Evolutionary conservation across 306 rosid species (phyloP), one percentile per base, ranked within the genome.

Genomic region (Lathyrus aphaca): DNA sequence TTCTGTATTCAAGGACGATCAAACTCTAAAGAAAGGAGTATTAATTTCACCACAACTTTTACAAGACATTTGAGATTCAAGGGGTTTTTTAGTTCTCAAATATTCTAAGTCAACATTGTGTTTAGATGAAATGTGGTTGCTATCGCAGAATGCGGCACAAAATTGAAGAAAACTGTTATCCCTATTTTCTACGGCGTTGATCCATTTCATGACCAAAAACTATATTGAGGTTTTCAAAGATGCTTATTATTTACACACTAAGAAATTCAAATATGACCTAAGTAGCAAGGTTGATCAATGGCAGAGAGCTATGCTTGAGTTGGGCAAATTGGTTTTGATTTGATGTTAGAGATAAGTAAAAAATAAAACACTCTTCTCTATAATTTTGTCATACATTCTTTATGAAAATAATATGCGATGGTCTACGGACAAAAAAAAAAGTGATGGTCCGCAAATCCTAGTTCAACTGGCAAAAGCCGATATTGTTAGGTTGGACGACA

Each of bases 121-220:
- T 37, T 61, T 61, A 16, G 45, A 61, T 2, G 66, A 61, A 61
- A 61, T 61, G 43, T 21, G 23, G 40, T 3, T 66, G n/a, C 71
- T 66, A 45, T 66, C 3, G 6, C 40, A 0, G 71, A 45, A 0
- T 66, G 14, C 1, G 43, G 1, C 11, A 18, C 5, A 15, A 1
- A 65, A 10, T 43, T 38, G 0, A 48, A 35, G 0, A 61, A 35
- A 13, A 63, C 5, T 10, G 81, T 77, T 64, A 4, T 77, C 8
- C 62, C 81, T 4, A 14, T 70, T 54, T 71, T 70, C 32, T 55
- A 70, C 21, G 40, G 39, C 14, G 18, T 67, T 2, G 69, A 67
- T 75, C 79, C 74, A 0, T 75, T 69, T 58, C 10, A 46, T 23
- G 68, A 67, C 0, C 48, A 53, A 46, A 12, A 15, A 21, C 1